phyloP scores from a whole-genome alignment of 345 rosid species.

The Brassica juncea region DNA sequence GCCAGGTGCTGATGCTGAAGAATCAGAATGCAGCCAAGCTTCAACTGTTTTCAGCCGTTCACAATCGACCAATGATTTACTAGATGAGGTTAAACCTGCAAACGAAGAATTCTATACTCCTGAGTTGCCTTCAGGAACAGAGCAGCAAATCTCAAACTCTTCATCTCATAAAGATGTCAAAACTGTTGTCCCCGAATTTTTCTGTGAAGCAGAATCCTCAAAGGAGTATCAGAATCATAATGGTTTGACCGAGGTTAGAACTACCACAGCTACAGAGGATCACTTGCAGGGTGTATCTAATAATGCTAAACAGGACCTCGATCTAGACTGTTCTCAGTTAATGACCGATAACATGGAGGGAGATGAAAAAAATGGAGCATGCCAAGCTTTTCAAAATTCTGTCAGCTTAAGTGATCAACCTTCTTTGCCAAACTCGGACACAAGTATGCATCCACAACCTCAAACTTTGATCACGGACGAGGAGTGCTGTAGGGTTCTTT shows the following conservation, averaged over 20 bases:
- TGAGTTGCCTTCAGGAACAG: conserved; percentile 52
- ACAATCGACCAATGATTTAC: conserved; percentile 63
- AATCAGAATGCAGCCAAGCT: conserved; percentile 93
- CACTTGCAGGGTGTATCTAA: conserved; percentile 51
- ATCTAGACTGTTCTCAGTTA: conserved; percentile 51
- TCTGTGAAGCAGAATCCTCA: conserved; percentile 59
- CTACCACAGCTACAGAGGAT: conserved; percentile 47
- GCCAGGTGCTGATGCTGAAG: conserved; percentile 61
- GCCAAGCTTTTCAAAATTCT: conserved; percentile 50
- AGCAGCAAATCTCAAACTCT: conserved; percentile 60
- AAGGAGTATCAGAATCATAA: conserved; percentile 47
- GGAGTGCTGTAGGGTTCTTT: conserved; percentile 82
- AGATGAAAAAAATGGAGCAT: conserved; percentile 47
- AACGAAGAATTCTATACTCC: conserved; percentile 51
- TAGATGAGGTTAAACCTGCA: conserved; percentile 45
- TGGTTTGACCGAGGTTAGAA: conserved; percentile 40
- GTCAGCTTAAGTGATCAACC: conserved; percentile 48
- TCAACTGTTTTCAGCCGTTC: conserved; percentile 58
- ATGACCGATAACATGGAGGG: conserved; percentile 47
- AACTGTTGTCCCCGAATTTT: conserved; percentile 56
- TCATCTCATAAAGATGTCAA: conserved; percentile 58
- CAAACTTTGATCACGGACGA: conserved; percentile 73
- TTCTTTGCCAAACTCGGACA: conserved; percentile 46
- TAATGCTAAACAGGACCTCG: conserved; percentile 51
- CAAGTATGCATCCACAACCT: conserved; percentile 47